Conservation (phyloP, 202 grass and related monocot genomes). For the Panicum virgatum region DNA sequence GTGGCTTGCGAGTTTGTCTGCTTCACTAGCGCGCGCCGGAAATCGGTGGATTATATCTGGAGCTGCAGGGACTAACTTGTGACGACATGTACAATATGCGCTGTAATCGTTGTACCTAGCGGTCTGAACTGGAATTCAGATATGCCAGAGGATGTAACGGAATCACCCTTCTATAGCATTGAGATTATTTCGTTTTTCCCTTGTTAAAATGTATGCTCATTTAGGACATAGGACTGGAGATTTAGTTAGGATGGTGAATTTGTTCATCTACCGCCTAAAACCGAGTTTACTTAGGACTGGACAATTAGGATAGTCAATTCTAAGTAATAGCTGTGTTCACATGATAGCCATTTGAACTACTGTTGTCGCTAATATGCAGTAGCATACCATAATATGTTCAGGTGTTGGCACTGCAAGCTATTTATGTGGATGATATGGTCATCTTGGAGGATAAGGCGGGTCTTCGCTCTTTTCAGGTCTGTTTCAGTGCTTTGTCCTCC, state of each 20-base stretch:
- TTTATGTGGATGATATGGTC: constrained; percentile 57
- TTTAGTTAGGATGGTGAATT: neutral
- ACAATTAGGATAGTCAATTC: neutral
- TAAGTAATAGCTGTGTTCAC: neutral
- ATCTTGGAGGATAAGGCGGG: constrained; percentile 43
- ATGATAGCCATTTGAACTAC: neutral
- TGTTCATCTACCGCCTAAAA: too few relatives aligned
- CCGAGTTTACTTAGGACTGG: neutral
- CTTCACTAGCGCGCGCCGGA: neutral
- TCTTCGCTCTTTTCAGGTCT: constrained; percentile 63
- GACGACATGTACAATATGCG: neutral
- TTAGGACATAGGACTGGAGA: neutral
- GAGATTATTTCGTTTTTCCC: neutral
- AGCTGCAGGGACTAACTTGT: neutral
- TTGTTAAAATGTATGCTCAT: neutral
- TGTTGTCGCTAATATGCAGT: neutral
- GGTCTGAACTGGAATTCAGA: neutral
- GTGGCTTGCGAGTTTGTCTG: neutral
- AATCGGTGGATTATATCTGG: neutral
- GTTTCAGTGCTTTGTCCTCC: neutral
- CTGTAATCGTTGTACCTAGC: neutral
- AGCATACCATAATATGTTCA: constrained; percentile 24
- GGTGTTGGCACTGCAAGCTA: constrained; percentile 65
- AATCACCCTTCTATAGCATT: neutral
- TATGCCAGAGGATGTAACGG: neutral